Base-by-base conservation (phyloP, 306 rosid species). In the Begonia loranthoides region DNA sequence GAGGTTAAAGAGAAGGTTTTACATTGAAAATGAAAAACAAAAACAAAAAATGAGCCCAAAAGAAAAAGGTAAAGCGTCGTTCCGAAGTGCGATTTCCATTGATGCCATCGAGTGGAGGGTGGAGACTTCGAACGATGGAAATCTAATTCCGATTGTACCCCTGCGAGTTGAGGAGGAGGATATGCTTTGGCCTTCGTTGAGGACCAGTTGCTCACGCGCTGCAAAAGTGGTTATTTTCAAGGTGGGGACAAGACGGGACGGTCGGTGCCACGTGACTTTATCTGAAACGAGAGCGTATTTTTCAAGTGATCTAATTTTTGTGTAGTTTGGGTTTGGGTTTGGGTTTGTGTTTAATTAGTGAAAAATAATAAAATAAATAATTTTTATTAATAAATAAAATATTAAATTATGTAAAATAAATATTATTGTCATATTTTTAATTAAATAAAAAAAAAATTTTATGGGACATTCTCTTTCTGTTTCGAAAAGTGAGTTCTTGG, bases 191-290 rank as follows among this genome's bases (percentile, higher is more conserved):
- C 6, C 14, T n/a, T 10, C 10, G 47, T 43, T 43, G 36, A 28
- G 36, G 36, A 28, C 36, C 36, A 28, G 47, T 12, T 10, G 47
- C n/a, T n/a, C 47, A 43, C 47, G 47, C 47, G 47, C 47, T 43
- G n/a, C 4, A 0, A 43, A 43, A 43, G 15, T 10, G 8, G 13
- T 43, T 11, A 3, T 43, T 10, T 10, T 43, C 15, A 1, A n/a
- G 47, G 47, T 43, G 47, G 47, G 13, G 47, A 43, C 47, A 43
- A 43, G 0, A 43, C 15, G 10, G 47, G 47, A 1, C 15, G 59
- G 47, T 39, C 56, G 13, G 6, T 0, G 24, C 62, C 78, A 70
- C 76, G 80, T 73, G 80, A 60, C 68, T 50, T 50, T 55, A 38
- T 61, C 58, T 36, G n/a, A 28, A 11, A 12, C 10, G 0, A 4